Base-by-base conservation (phyloP, 768 basidiomycete genomes). In the Phanerodontia chrysosporium region DNA sequence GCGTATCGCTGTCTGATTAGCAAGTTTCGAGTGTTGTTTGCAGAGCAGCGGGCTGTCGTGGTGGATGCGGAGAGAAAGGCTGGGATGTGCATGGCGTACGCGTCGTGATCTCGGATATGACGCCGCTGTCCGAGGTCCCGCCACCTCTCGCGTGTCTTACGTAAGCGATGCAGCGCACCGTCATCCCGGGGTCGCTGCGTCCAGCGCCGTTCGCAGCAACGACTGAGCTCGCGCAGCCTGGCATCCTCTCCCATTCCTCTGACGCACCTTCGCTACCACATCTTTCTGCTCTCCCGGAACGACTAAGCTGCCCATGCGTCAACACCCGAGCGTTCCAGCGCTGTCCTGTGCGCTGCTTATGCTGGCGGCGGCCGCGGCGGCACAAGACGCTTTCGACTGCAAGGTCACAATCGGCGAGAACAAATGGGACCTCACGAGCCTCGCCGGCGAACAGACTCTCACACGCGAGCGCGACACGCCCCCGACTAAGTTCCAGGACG, bases 401-500 rank as follows among this genome's bases (percentile, higher is more conserved):
- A 68, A 65, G 73, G 69, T 69, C 59, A 76, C 69, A 53, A 66
- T 63, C 32, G 78, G 74, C 46, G 75, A 72, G 56, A 58, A 69
- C 60, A 80, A 75, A 39, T 92, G 84, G 66, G 86, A 93, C 73
- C 73, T 92, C 51, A 83, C 77, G 21, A 58, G 68, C 21, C 76
- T 92, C 32, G 71, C 69, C 32, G 85, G 83, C 49, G 78, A 79
- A 65, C 79, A 83, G 57, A 74, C 72, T 14, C 69, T 83, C 51
- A 78, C 70, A 57, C 78, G 80, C 49, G 83, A 78, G 52, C 79
- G 83, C 48, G 70, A 78, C 9, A 77, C 80, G 29, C 89, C 89
- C 3, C 92, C 92, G 28, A 86, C 80, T n/a, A 74, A 66, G 12
- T 83, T 79, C 66, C 58, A 79, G 8, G 86, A 92, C 62, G 75